Conservation (phyloP, 495 filamentous ascomycete genomes). For the Penicillium maclennaniae region DNA sequence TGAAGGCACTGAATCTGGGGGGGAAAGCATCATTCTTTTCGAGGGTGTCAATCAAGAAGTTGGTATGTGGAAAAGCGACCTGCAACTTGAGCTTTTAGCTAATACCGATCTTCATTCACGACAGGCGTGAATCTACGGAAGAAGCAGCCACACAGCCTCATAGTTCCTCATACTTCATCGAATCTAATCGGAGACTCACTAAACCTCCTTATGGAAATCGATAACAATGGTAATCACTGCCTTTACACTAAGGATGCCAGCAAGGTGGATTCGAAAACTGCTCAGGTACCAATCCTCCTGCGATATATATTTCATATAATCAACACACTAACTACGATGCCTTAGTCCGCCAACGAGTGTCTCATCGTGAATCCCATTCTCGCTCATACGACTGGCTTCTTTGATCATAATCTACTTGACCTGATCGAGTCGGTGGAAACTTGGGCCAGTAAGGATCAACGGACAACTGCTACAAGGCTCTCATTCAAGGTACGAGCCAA, state of each 20-base stretch:
- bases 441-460: slow-evolving; percentile 20
- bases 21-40: slow-evolving; percentile 41
- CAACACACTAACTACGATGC: not conserved
- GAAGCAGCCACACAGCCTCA: slow-evolving; percentile 14
- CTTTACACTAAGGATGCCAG: slow-evolving; percentile 8
- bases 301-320: too few species aligned
- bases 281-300: slow-evolving; percentile 14
- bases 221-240: slow-evolving; percentile 19
- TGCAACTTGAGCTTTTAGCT: not conserved
- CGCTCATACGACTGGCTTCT: slow-evolving; percentile 2
- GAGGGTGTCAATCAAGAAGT: slow-evolving; percentile 43
- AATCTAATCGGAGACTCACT: slow-evolving; percentile 11
- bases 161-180: slow-evolving; percentile 14
- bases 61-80: slow-evolving; percentile 30
- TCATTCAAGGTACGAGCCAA: slow-evolving; percentile 26
- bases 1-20: slow-evolving; percentile 4
- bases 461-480: slow-evolving; percentile 16
- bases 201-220: slow-evolving; percentile 6
- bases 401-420: slow-evolving; percentile 15
- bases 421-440: slow-evolving; percentile 24
- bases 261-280: not conserved
- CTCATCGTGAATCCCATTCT: slow-evolving; percentile 22
- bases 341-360: slow-evolving; percentile 22
- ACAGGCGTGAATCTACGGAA: slow-evolving; percentile 22
- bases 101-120: not conserved